These are phyloP conservation scores for Lippia alba DNA, from an alignment of 305 asterid genomes.

Conservation along the genomic window DNA sequence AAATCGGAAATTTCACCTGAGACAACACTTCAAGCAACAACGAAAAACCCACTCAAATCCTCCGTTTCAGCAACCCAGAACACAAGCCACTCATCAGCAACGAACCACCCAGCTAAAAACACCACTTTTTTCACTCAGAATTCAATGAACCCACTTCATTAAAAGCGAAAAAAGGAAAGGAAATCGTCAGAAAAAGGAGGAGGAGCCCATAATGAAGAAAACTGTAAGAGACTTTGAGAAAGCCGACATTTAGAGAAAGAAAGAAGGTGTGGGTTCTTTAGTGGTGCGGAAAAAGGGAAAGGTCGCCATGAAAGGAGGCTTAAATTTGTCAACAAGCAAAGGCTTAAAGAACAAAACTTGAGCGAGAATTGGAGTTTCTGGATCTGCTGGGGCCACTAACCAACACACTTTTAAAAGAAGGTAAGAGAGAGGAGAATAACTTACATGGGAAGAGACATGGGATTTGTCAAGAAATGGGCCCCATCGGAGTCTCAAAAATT, in stretches of 20 bases:
- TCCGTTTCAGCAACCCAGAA: constrained; percentile 33
- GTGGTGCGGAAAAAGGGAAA: constrained; percentile 38
- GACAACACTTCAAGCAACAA: constrained; percentile 1
- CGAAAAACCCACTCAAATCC: constrained; percentile 36
- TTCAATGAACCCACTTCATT: constrained; percentile 18
- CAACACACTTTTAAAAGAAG: constrained; percentile 45
- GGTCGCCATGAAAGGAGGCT: constrained; percentile 51
- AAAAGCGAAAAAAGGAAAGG: constrained; percentile 20
- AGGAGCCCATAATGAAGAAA: constrained; percentile 27
- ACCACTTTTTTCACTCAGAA: constrained; percentile 10
- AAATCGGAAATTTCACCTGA: constrained; percentile 23
- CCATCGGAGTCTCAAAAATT: too few relatives aligned
- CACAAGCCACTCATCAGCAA: constrained; percentile 15
- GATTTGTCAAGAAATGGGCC: constrained; percentile 70
- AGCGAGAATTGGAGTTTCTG: constrained; percentile 53
- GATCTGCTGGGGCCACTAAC: constrained; percentile 68
- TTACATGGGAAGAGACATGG: constrained; percentile 66
- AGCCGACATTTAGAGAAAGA: constrained; percentile 44
- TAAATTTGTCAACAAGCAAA: constrained; percentile 53
- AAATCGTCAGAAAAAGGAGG: constrained; percentile 22
- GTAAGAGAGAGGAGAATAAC: constrained; percentile 42
- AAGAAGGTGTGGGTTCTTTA: constrained; percentile 10
- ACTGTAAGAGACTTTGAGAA: constrained; percentile 34
- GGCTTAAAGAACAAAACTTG: constrained; percentile 40
- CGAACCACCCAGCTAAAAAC: constrained; percentile 18